A percentile compares a stretch with the other conserved stretches of the same genome.
Evolutionary conservation across 257 asterid species (phyloP).

Genomic region (Solanum habrochaites): DNA sequence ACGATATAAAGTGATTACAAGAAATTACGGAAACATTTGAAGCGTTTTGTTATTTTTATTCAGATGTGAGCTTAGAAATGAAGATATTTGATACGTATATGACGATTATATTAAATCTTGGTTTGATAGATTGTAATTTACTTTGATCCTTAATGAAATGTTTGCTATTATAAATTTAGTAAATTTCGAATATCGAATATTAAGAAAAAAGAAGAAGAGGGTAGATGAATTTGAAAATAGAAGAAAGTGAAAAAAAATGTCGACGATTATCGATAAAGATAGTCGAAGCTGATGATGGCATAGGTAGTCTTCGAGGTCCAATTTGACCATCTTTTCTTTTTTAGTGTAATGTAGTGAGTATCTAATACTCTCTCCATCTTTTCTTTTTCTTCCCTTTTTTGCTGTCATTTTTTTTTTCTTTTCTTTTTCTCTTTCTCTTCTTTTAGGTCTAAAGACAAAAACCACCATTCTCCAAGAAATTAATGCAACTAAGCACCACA

Average conservation of each 20-base stretch:
- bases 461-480: slow-evolving; percentile 28
- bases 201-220: neutral
- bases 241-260: slow-evolving; percentile 28
- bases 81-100: neutral
- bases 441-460: slow-evolving; percentile 27
- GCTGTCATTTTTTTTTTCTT: slow-evolving; percentile 60
- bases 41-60: neutral
- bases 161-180: neutral
- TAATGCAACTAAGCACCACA: neutral
- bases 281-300: slow-evolving; percentile 57
- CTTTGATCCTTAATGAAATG: neutral
- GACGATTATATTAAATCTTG: neutral
- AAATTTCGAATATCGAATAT: neutral
- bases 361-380: slow-evolving; percentile 15
- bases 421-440: slow-evolving; percentile 1
- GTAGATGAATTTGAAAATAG: neutral
- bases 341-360: neutral
- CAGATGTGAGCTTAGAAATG: neutral
- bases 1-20: neutral
- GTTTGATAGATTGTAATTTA: neutral
- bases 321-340: slow-evolving; percentile 83
- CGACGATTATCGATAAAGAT: slow-evolving; percentile 76
- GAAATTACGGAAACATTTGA: neutral
- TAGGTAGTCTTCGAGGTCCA: slow-evolving; percentile 85
- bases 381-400: slow-evolving; percentile 56